Evolutionary conservation across 345 rosid species (phyloP), one percentile per base, ranked within the genome.

Genomic region (Pistacia atlantica): DNA sequence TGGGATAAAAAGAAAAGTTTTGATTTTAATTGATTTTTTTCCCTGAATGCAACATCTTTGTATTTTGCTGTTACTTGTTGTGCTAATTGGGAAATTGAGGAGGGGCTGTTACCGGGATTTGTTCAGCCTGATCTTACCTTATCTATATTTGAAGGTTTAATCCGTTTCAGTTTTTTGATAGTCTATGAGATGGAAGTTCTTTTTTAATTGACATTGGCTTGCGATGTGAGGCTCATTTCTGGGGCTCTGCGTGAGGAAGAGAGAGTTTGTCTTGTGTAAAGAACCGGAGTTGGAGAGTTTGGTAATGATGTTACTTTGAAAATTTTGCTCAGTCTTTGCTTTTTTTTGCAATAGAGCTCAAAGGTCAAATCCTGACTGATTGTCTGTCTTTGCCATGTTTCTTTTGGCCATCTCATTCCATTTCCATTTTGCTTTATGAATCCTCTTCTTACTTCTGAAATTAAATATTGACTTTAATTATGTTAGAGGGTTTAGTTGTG

Each of bases 371-470:
- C 18, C 6, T 33, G 18, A 14, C 33, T 54, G 33, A 33, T 62
- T 63, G 37, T 73, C 25, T 62, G 49, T 73, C 33, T 12, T 8
- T 33, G 49, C 60, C 51, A 11, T 73, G 20, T 45, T 46, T 52
- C 51, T 5, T 74, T 38, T 33, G 51, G n/a, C 13, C 16, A 51
- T 49, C 61, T n/a, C 61, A 11, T 22, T 18, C 64, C 14, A n/a
- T 49, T 17, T 18, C 49, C 2, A 3, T 49, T 51, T 62, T 37
- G 10, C 12, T 17, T 6, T 11, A 20, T 17, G 42, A 61, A 45
- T 61, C 31, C 25, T 73, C 61, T 42, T 46, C 62, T 42, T 65
- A 65, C 37, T 68, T 42, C 48, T 60, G 46, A 42, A 42, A 42
- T 42, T 42, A 1, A 7, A 7, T 5, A 42, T 6, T 42, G 46